phyloP scores from a whole-genome alignment of 192 early-diverging fungal genomes.

The Entomortierella chlamydospora region DNA sequence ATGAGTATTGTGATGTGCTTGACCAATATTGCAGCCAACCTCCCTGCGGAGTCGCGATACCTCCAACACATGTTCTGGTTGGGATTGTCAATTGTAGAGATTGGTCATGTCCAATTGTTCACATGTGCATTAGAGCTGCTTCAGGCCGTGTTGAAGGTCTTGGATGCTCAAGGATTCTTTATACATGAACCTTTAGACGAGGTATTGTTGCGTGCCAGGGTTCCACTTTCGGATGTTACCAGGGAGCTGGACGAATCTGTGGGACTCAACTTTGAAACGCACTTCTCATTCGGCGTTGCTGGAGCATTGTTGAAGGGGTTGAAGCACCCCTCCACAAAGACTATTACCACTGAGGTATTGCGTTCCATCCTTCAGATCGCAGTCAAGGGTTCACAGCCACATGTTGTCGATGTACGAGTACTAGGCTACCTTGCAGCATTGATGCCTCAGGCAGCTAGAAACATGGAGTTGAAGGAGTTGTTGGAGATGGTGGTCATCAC shows the following conservation, averaged over 20 bases:
- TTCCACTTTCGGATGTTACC: conserved; percentile 77
- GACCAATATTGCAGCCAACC: conserved; percentile 87
- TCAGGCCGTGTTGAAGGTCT: conserved; percentile 75
- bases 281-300: conserved; percentile 90
- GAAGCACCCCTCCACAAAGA: conserved; percentile 79
- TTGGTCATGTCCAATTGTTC: conserved; percentile 87
- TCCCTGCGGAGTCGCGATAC: conserved; percentile 86
- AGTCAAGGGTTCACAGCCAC: conserved; percentile 60
- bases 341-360: conserved; percentile 76
- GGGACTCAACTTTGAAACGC: conserved; percentile 86
- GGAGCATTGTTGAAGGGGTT: conserved; percentile 87
- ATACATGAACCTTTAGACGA: conserved; percentile 76
- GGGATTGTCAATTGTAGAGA: conserved; percentile 85
- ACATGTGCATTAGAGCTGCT: conserved; percentile 76
- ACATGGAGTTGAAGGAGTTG: conserved; percentile 72
- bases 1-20: conserved; percentile 91
- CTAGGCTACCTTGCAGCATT: conserved; percentile 87
- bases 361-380: conserved; percentile 81
- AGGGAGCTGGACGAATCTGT: conserved; percentile 77
- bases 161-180: conserved; percentile 82
- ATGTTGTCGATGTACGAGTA: conserved; percentile 58
- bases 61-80: conserved; percentile 93
- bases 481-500: conserved; percentile 65
- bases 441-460: conserved; percentile 81
- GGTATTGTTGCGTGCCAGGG: conserved; percentile 77